phyloP scores from a whole-genome alignment of 352 stramenopile genomes.

The Peronospora destructor region DNA sequence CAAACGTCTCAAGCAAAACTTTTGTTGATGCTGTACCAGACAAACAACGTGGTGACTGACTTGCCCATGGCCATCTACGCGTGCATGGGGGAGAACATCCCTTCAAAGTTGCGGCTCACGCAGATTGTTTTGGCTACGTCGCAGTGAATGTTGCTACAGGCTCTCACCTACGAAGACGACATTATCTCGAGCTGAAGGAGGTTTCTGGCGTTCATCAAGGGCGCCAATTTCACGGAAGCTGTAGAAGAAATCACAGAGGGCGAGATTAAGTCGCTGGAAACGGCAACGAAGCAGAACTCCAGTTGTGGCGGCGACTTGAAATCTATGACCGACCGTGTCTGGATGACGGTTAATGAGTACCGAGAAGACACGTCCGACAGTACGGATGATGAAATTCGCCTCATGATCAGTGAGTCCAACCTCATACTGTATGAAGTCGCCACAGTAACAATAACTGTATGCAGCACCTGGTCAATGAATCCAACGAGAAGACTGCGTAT shows the following conservation, averaged over 20 bases:
- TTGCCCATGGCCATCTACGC: conserved; percentile 43
- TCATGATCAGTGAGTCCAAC: conserved; percentile 32
- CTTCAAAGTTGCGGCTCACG: neutral
- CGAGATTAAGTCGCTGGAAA: conserved; percentile 23
- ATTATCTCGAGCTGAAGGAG: conserved; percentile 30
- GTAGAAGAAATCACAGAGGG: conserved; percentile 7
- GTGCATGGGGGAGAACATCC: conserved; percentile 37
- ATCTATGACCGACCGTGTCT: conserved; percentile 36
- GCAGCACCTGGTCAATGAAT: conserved; percentile 18
- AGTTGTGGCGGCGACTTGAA: conserved; percentile 35
- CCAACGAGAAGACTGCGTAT: conserved; percentile 26
- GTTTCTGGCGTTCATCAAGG: conserved; percentile 36
- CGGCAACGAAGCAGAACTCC: conserved; percentile 23
- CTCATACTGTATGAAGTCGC: conserved; percentile 46
- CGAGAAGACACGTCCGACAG: conserved; percentile 20
- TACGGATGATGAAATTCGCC: conserved; percentile 37
- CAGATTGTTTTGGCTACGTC: conserved; percentile 12
- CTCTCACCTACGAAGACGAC: conserved; percentile 7
- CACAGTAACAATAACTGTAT: conserved; percentile 37
- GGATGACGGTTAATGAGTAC: conserved; percentile 35
- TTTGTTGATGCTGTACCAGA: conserved; percentile 40
- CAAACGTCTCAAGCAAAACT: conserved; percentile 50
- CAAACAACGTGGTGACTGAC: conserved; percentile 48
- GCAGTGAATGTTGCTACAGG: neutral
- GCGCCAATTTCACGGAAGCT: conserved; percentile 17